Percentiles rank a stretch among this genome's conserved stretches.
Evolutionary conservation across 2,329 filamentous ascomycete genomes (phyloP).

Genomic region (Nannizziopsis arthrosporioides): DNA sequence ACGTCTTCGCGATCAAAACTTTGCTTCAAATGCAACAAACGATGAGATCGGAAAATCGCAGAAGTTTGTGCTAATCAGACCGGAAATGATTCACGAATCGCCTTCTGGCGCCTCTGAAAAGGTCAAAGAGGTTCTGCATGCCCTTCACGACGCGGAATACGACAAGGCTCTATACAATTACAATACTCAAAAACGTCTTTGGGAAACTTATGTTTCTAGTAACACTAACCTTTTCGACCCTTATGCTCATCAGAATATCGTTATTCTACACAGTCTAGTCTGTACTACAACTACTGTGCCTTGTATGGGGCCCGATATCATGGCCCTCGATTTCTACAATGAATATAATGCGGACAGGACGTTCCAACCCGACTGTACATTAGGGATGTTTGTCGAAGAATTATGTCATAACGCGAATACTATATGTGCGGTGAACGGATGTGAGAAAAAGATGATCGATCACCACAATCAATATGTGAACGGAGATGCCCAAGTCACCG

Average conservation of each 20-base stretch:
- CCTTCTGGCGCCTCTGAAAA: slow-evolving; percentile 69
- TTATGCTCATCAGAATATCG: slow-evolving; percentile 90
- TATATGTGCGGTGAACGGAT: slow-evolving; percentile 72
- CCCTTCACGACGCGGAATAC: slow-evolving; percentile 92
- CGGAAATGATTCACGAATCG: slow-evolving; percentile 85
- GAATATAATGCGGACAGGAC: slow-evolving; percentile 63
- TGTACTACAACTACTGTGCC: slow-evolving; percentile 90
- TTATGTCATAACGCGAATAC: slow-evolving; percentile 64
- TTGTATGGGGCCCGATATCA: slow-evolving; percentile 79
- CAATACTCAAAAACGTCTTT: slow-evolving; percentile 84
- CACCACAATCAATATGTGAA: slow-evolving; percentile 97
- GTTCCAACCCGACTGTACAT: slow-evolving; percentile 71
- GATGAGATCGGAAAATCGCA: slow-evolving; percentile 54
- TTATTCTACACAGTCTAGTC: slow-evolving; percentile 84
- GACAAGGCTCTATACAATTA: slow-evolving; percentile 92
- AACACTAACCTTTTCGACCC: slow-evolving; percentile 87
- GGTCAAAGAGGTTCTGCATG: slow-evolving; percentile 85
- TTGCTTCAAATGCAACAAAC: slow-evolving; percentile 33
- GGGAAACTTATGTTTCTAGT: slow-evolving; percentile 87
- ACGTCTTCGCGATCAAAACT: slow-evolving; percentile 61
- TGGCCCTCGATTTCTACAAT: slow-evolving; percentile 86
- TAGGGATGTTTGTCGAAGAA: slow-evolving; percentile 92
- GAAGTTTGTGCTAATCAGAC: slow-evolving; percentile 80
- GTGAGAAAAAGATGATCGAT: slow-evolving; percentile 77
- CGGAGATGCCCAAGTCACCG: slow-evolving; percentile 82